Evolutionary conservation across 2,329 filamentous ascomycete genomes (phyloP), one percentile per base, ranked within the genome.

Genomic region (Didymella pomorum): DNA sequence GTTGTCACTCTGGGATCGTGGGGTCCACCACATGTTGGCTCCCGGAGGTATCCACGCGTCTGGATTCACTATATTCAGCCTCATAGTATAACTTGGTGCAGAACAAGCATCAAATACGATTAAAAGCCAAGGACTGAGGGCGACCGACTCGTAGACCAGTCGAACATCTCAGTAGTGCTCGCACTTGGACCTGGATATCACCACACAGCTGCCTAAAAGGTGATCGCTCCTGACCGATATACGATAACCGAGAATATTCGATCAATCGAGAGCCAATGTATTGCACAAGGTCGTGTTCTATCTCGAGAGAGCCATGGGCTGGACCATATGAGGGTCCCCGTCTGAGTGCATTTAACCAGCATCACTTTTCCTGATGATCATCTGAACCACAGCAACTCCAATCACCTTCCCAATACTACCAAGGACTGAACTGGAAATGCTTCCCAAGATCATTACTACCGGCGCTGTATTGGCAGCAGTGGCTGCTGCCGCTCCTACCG

Each of bases 171-270:
- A 41, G 18, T 28, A 49, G 20, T 14, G 11, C 2, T 3, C 33
- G 21, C 21, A 21, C 46, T 49, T 49, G 46, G 28, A 28, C 46
- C 45, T 35, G 21, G 28, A 37, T 14, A 39, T 39, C 46, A 49
- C 20, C 14, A 20, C 46, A 49, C 21, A 37, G 14, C 10, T 8
- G 10, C 46, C 14, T 1, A 5, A 16, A 49, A 3, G 28, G 21
- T 8, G 21, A 37, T 33, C 29, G 29, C 11, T 10, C 10, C 12
- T 39, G 20, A 18, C 18, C 23, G n/a, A 41, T 41, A 21, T 41
- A 21, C 37, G 37, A 23, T 3, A 41, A 18, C 20, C 7, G 7
- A 37, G n/a, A 41, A 41, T 12, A 41, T 2, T 5, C n/a, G 11
- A 14, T 6, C 11, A 28, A 16, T 2, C n/a, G 1, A 8, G 21